These are phyloP conservation scores for Epichloe baconii DNA, from an alignment of 2,329 filamentous ascomycete species.

Conservation along the genomic window DNA sequence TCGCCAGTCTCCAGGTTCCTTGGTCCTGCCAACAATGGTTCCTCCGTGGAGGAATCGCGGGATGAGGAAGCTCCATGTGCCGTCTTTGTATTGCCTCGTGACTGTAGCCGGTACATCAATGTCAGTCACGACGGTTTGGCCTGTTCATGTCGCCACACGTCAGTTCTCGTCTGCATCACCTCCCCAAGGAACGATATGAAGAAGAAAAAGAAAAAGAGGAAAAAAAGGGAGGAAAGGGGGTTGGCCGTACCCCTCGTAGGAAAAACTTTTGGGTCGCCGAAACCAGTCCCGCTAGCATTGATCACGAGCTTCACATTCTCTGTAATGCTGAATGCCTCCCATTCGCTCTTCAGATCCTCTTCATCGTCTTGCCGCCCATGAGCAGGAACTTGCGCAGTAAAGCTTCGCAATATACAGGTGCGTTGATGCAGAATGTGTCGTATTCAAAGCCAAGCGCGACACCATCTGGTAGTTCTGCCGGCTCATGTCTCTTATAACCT, in stretches of 20 bases:
- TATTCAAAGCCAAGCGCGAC: constrained; percentile 37
- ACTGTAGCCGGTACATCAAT: constrained; percentile 27
- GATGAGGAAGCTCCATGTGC: constrained; percentile 48
- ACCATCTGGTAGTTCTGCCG: constrained; percentile 26
- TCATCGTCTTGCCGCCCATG: constrained; percentile 16
- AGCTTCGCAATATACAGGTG: constrained; percentile 37
- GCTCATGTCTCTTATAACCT: constrained; percentile 16
- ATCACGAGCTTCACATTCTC: constrained; percentile 14
- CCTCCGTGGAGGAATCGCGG: constrained; percentile 47
- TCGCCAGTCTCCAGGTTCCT: constrained; percentile 36
- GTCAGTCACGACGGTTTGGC: constrained; percentile 25
- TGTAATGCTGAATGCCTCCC: constrained; percentile 17
- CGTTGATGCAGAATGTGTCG: constrained; percentile 40
- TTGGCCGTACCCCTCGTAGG: constrained; percentile 18
- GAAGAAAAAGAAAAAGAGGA: too few relatives aligned
- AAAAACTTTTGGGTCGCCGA: constrained; percentile 19
- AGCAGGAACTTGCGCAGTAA: constrained; percentile 20
- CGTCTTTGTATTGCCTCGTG: constrained; percentile 49
- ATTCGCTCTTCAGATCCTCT: constrained; percentile 17
- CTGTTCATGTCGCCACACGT: constrained; percentile 10
- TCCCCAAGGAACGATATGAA: background rate
- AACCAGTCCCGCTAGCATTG: constrained; percentile 23
- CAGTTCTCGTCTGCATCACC: background rate
- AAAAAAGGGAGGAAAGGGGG: fast-evolving
- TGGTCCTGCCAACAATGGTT: constrained; percentile 52